These are phyloP conservation scores for Eucalyptus camaldulensis DNA, from an alignment of 345 rosid species.

Conservation along the genomic window DNA sequence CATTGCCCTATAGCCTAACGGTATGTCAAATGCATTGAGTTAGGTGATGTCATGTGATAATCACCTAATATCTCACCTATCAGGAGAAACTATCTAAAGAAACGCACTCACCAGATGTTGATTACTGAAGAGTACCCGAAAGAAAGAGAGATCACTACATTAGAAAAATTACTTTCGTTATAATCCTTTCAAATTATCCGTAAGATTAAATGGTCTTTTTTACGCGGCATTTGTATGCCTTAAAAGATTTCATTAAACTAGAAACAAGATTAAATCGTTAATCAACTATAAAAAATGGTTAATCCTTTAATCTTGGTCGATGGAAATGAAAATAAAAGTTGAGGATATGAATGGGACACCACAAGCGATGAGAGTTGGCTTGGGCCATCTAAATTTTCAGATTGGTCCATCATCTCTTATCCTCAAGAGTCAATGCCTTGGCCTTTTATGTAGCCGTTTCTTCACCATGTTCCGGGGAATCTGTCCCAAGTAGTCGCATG, in stretches of 20 bases:
- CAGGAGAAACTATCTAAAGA: neutral
- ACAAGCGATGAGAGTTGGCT: neutral
- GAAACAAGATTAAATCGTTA: neutral
- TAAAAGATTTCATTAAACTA: neutral
- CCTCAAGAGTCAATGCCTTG: neutral
- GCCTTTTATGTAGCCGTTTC: neutral
- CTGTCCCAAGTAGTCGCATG: neutral
- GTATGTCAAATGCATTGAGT: neutral
- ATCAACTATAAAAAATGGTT: neutral
- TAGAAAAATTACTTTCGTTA: neutral
- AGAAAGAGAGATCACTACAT: neutral
- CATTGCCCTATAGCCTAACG: neutral
- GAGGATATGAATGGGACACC: neutral
- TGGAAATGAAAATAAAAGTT: neutral
- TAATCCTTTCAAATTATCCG: neutral
- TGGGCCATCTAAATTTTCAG: neutral
- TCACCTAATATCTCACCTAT: neutral
- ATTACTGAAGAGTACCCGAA: neutral
- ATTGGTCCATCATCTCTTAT: neutral
- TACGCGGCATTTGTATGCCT: neutral
- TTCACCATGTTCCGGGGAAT: neutral
- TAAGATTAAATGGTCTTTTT: neutral
- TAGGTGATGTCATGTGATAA: neutral
- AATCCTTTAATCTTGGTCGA: neutral
- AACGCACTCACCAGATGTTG: neutral